These are phyloP conservation scores for Lophium mytilinum DNA, from an alignment of 495 filamentous ascomycete genomes.

Conservation along the genomic window DNA sequence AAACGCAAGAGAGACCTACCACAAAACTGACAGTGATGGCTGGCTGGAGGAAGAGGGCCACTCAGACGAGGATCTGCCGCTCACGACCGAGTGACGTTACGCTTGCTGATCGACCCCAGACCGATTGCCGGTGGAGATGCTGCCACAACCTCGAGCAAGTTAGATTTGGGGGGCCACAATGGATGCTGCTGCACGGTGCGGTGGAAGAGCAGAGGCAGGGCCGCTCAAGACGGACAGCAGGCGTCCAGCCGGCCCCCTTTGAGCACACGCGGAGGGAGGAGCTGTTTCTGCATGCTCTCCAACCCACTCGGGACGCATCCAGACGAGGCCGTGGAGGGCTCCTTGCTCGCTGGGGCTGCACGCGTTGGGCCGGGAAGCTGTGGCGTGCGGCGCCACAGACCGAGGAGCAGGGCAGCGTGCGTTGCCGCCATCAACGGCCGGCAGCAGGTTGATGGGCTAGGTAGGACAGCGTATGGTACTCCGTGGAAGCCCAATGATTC, in stretches of 20 bases:
- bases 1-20: constrained; percentile 7
- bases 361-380: constrained; percentile 4
- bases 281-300: too few relatives aligned
- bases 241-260: too few relatives aligned
- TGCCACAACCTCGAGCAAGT: neutral
- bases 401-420: constrained; percentile 7
- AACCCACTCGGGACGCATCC: too few relatives aligned
- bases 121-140: constrained; percentile 7
- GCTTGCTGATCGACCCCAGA: constrained; percentile 12
- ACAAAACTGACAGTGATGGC: constrained; percentile 14
- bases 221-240: too few relatives aligned
- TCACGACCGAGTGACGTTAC: constrained; percentile 20
- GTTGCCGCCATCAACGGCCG: constrained; percentile 12
- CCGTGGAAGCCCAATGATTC: constrained; percentile 17
- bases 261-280: too few relatives aligned
- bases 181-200: neutral
- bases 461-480: constrained; percentile 8
- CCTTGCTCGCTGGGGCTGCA: too few relatives aligned
- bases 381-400: constrained; percentile 21
- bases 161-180: neutral
- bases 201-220: neutral
- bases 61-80: constrained; percentile 8
- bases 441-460: constrained; percentile 7
- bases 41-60: constrained; percentile 8
- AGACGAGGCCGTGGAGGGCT: too few relatives aligned